Conservation (phyloP, 306 rosid species). For the Cercis canadensis region DNA sequence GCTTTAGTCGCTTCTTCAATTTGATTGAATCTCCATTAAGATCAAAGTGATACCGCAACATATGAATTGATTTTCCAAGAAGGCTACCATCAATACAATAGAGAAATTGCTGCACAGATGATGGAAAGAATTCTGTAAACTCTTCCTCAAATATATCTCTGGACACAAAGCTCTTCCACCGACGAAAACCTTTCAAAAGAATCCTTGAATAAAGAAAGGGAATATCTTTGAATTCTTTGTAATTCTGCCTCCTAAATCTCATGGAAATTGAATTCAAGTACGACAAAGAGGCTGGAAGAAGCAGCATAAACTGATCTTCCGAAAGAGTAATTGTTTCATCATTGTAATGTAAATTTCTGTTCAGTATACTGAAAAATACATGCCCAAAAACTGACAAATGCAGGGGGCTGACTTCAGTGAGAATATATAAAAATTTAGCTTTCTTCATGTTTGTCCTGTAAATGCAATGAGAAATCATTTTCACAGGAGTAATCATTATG, state of each 20-base stretch:
- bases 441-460: constrained; percentile 50
- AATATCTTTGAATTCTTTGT: constrained; percentile 46
- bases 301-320: constrained; percentile 69
- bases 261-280: constrained; percentile 55
- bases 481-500: constrained; percentile 62
- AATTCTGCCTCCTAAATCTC: constrained; percentile 55
- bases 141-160: constrained; percentile 71
- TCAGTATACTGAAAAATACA: constrained; percentile 54
- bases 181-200: constrained; percentile 66
- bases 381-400: constrained; percentile 81
- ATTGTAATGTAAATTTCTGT: constrained; percentile 44
- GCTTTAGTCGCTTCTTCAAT: constrained; percentile 59
- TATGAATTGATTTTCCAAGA: constrained; percentile 74
- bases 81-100: constrained; percentile 65
- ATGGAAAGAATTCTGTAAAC: constrained; percentile 61
- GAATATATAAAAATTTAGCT: constrained; percentile 71
- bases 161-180: constrained; percentile 72
- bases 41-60: constrained; percentile 67
- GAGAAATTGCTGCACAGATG: constrained; percentile 65
- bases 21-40: constrained; percentile 58
- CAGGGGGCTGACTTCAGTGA: constrained; percentile 69
- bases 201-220: constrained; percentile 63
- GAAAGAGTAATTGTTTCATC: constrained; percentile 46
- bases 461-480: constrained; percentile 61
- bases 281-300: constrained; percentile 71